Evolutionary conservation across 2,329 filamentous ascomycete genomes (phyloP).

Genomic region (Cladophialophora immunda): DNA sequence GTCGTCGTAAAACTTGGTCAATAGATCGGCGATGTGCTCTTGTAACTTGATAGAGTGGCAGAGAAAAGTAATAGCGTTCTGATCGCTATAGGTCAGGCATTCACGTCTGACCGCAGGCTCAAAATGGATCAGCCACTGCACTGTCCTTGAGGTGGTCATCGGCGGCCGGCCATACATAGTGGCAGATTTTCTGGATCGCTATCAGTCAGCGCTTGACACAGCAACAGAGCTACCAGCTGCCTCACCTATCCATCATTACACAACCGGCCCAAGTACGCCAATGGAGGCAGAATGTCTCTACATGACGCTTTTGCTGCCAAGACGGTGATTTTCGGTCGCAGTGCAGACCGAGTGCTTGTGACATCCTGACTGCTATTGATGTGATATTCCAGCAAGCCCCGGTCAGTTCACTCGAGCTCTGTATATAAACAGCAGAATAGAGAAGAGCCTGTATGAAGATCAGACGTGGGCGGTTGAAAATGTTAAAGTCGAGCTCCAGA

Average conservation of each 20-base stretch:
- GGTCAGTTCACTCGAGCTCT: constrained; percentile 57
- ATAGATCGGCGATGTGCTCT: neutral
- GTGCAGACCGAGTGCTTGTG: constrained; percentile 57
- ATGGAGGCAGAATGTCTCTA: neutral
- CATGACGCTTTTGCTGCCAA: constrained; percentile 33
- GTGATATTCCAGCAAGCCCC: constrained; percentile 60
- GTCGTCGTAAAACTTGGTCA: constrained; percentile 5
- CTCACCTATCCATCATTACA: constrained; percentile 46
- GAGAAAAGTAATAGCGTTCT: neutral
- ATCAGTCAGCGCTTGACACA: neutral
- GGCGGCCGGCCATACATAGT: constrained; percentile 18
- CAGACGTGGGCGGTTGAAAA: constrained; percentile 51
- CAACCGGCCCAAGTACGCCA: constrained; percentile 47
- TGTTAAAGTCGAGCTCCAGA: constrained; percentile 49
- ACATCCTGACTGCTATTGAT: constrained; percentile 57
- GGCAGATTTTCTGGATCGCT: constrained; percentile 5
- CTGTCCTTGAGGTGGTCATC: constrained; percentile 3
- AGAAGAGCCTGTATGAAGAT: constrained; percentile 58
- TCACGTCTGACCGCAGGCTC: neutral
- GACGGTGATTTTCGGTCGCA: constrained; percentile 44
- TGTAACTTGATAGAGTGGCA: neutral
- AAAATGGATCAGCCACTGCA: neutral
- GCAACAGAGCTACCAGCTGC: neutral
- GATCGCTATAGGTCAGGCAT: neutral
- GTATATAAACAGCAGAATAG: constrained; percentile 59